These are phyloP conservation scores for Thecaphora thlaspeos DNA, from an alignment of 1,284 basidiomycete genomes.

Conservation along the genomic window DNA sequence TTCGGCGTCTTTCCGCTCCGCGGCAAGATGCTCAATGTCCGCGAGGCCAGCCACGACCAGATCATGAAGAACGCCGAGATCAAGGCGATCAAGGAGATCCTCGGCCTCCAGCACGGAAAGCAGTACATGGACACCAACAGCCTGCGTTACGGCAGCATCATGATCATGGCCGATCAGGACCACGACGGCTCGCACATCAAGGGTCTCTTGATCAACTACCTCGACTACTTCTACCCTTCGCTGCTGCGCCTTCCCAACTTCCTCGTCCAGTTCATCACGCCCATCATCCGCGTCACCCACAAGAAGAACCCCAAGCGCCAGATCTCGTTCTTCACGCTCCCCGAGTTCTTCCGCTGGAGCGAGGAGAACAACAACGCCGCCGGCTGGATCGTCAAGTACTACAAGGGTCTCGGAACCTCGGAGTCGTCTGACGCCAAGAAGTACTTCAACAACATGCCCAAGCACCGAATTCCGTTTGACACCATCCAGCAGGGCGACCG, in stretches of 20 bases:
- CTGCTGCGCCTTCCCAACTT: slow-evolving; percentile 88
- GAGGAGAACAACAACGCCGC: slow-evolving; percentile 75
- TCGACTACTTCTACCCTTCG: slow-evolving; percentile 96
- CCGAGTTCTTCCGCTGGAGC: slow-evolving; percentile 92
- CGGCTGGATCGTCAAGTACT: slow-evolving; percentile 70
- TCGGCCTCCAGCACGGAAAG: slow-evolving; percentile 92
- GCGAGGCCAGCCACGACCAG: slow-evolving; percentile 91
- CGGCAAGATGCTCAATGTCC: slow-evolving; percentile 95
- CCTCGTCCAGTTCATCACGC: slow-evolving; percentile 96
- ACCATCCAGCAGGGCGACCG: slow-evolving; percentile 78
- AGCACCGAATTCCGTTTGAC: slow-evolving; percentile 91
- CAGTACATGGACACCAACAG: slow-evolving; percentile 73
- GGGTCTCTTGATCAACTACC: slow-evolving; percentile 94
- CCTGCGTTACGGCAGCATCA: slow-evolving; percentile 88
- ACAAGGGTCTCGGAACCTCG: slow-evolving; percentile 98
- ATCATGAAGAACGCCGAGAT: slow-evolving; percentile 99
- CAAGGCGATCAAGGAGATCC: slow-evolving; percentile 94
- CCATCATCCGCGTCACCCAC: slow-evolving; percentile 75
- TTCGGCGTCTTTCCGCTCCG: slow-evolving; percentile 97
- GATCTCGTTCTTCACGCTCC: slow-evolving; percentile 93
- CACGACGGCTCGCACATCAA: slow-evolving; percentile 99
- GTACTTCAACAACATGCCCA: slow-evolving; percentile 89
- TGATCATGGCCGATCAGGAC: slow-evolving; percentile 99
- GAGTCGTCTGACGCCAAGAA: slow-evolving; percentile 82
- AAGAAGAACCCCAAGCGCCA: slow-evolving; percentile 71